Conservation (phyloP, 1,284 basidiomycete genomes). For the Ustilago sp. region DNA sequence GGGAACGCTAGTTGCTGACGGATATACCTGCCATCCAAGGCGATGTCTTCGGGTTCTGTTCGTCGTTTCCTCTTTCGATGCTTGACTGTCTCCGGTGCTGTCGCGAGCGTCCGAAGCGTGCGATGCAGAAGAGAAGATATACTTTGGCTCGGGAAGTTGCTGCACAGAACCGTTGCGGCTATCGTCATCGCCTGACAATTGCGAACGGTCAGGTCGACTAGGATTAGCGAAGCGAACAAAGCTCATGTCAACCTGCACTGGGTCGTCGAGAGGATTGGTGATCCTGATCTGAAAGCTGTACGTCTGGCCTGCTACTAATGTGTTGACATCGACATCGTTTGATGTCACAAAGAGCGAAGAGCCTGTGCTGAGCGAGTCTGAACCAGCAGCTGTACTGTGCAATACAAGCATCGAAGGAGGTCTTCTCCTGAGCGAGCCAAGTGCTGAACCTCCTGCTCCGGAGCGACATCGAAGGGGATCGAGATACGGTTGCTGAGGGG, state of each 20-base stretch:
- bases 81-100: background rate
- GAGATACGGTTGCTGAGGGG: slow-evolving; percentile 40
- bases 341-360: slow-evolving; percentile 18
- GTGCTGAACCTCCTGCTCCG: slow-evolving; percentile 2
- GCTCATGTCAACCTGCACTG: slow-evolving; percentile 51
- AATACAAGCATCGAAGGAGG: slow-evolving; percentile 23
- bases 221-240: slow-evolving; percentile 41
- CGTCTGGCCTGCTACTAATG: slow-evolving; percentile 41
- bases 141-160: slow-evolving; percentile 28
- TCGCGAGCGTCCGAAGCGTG: background rate
- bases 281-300: slow-evolving; percentile 56
- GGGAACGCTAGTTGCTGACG: slow-evolving; percentile 40
- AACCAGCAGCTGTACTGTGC: background rate
- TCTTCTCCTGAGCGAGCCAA: slow-evolving; percentile 24
- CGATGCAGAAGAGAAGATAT: slow-evolving; percentile 23
- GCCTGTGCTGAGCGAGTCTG: slow-evolving; percentile 5
- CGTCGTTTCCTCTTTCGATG: background rate
- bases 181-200: background rate
- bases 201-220: background rate
- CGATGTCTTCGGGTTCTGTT: background rate
- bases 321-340: slow-evolving; percentile 38
- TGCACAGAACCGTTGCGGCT: slow-evolving; percentile 7
- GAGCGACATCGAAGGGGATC: slow-evolving; percentile 25
- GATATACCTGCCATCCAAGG: slow-evolving; percentile 39
- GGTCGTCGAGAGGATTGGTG: slow-evolving; percentile 62